These are phyloP conservation scores for Puccinia polysora DNA, from an alignment of 1,284 basidiomycete genomes.

Conservation along the genomic window DNA sequence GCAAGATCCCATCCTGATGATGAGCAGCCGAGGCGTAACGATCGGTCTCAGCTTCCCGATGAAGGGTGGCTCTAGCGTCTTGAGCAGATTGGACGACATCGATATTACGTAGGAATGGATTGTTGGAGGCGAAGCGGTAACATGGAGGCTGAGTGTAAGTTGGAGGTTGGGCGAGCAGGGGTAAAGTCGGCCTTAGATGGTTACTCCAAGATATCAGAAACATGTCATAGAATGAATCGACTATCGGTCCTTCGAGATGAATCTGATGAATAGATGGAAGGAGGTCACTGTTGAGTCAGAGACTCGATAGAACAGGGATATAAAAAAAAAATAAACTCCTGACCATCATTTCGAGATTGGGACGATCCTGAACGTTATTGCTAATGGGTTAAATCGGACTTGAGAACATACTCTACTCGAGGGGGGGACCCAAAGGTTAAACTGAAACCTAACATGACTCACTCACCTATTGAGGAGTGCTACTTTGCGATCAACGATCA, in stretches of 20 bases:
- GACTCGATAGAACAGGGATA: no score
- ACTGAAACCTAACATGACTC: no score
- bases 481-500: slow-evolving; percentile 68
- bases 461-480: slow-evolving; percentile 66
- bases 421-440: no score
- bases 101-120: slow-evolving; percentile 55
- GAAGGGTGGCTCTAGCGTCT: slow-evolving; percentile 55
- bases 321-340: not conserved
- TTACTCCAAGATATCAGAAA: slow-evolving; percentile 66
- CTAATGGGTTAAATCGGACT: no score
- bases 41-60: slow-evolving; percentile 52
- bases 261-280: slow-evolving; percentile 47
- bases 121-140: slow-evolving; percentile 46
- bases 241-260: slow-evolving; percentile 66
- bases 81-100: slow-evolving; percentile 57
- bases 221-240: slow-evolving; percentile 69
- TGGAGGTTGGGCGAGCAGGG: slow-evolving; percentile 11
- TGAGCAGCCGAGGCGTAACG: slow-evolving; percentile 45
- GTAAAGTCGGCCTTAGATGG: slow-evolving; percentile 61
- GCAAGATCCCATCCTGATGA: slow-evolving; percentile 24
- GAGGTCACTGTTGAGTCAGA: no score
- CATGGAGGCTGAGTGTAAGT: slow-evolving; percentile 51
- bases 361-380: slow-evolving; percentile 57
- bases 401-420: no score
- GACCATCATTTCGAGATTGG: slow-evolving; percentile 65